These are phyloP conservation scores for Theileria annulata DNA, from an alignment of 169 alveolate species.

Conservation along the genomic window DNA sequence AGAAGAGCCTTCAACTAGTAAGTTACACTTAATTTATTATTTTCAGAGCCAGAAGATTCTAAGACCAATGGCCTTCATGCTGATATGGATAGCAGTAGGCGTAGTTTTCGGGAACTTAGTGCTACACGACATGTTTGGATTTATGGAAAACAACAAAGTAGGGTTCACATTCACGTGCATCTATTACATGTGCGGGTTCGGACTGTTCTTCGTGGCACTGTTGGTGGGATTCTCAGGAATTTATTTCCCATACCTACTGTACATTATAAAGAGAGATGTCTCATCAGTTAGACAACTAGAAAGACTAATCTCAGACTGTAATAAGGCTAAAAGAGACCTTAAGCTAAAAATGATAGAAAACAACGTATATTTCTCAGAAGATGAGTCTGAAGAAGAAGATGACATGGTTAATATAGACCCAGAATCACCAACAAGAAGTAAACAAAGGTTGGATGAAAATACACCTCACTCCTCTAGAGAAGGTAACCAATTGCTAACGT, in stretches of 20 bases:
- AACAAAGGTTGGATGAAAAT: background rate
- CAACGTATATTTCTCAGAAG: constrained; percentile 7
- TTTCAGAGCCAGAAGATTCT: constrained; percentile 25
- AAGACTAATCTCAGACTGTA: constrained; percentile 51
- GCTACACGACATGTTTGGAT: constrained; percentile 32
- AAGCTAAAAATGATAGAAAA: constrained; percentile 19
- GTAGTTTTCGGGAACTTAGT: constrained; percentile 10
- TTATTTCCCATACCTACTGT: constrained; percentile 51
- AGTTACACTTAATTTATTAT: background rate
- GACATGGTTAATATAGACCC: constrained; percentile 10
- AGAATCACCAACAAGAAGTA: background rate
- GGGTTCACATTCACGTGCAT: constrained; percentile 14
- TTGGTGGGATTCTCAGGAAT: constrained; percentile 56
- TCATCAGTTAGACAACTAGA: constrained; percentile 43
- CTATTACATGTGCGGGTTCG: constrained; percentile 28
- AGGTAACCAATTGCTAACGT: constrained; percentile 1
- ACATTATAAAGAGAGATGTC: constrained; percentile 39
- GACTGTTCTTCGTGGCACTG: constrained; percentile 47
- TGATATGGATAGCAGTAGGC: constrained; percentile 31
- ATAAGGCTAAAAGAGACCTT: constrained; percentile 31
- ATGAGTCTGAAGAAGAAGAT: constrained; percentile 6
- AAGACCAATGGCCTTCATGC: constrained; percentile 20
- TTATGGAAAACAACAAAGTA: background rate
- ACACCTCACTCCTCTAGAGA: background rate
- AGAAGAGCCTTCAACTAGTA: constrained; percentile 10